A percentile compares a stretch with the other conserved stretches of the same genome.
These are phyloP conservation scores for Podospora appendiculata DNA, from an alignment of 495 filamentous ascomycete species.

Conservation along the genomic window DNA sequence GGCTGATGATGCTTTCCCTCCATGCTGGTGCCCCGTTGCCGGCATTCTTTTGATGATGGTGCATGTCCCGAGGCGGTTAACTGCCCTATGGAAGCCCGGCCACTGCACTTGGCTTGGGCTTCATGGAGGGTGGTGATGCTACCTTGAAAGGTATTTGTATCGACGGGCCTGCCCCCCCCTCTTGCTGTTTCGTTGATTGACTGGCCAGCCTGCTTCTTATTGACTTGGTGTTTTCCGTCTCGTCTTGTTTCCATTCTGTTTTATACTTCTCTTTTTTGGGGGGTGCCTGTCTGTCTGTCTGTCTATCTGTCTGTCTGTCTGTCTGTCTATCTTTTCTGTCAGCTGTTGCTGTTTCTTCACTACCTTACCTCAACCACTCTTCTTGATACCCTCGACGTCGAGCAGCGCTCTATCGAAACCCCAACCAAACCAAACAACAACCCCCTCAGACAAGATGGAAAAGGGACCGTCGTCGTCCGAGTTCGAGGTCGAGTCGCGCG, in stretches of 20 bases:
- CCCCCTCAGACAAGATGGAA: slow-evolving; percentile 11
- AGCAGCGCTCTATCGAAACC: neutral
- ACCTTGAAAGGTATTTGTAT: neutral
- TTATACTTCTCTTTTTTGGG: neutral
- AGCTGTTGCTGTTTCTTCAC: neutral
- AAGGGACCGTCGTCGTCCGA: slow-evolving; percentile 20
- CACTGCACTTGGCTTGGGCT: too few species aligned
- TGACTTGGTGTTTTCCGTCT: neutral
- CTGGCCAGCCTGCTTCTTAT: neutral
- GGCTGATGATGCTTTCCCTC: too few species aligned
- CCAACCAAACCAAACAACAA: neutral
- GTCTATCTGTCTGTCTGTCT: neutral
- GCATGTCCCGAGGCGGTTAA: neutral
- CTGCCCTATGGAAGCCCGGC: neutral
- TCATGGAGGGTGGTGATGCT: too few species aligned
- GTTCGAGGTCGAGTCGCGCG: slow-evolving; percentile 29
- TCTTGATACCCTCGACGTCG: neutral
- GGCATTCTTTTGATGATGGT: too few species aligned
- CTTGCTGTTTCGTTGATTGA: neutral
- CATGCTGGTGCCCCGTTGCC: too few species aligned
- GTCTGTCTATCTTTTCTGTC: neutral
- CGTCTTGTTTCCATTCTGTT: neutral
- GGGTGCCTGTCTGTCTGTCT: too few species aligned
- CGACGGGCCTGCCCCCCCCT: neutral
- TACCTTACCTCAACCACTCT: neutral